These are phyloP conservation scores for Carex scoparia DNA, from an alignment of 176 grass and related monocot genomes.

Conservation along the genomic window DNA sequence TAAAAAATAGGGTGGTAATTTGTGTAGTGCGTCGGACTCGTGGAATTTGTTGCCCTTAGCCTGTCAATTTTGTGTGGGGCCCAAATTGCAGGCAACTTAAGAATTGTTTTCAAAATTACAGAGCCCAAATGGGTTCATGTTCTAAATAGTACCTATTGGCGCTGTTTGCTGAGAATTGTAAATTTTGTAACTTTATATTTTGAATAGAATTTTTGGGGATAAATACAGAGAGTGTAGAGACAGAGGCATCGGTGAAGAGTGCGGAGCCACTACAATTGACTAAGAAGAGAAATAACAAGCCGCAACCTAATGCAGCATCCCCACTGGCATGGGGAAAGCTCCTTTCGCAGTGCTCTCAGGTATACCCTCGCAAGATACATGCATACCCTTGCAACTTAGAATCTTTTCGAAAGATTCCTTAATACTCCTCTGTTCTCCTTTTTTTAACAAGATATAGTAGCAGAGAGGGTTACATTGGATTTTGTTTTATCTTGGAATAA, in stretches of 20 bases:
- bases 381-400: background rate
- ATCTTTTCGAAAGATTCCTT: background rate
- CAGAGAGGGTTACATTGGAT: background rate
- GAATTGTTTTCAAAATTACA: background rate
- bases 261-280: conserved; percentile 24
- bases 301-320: conserved; percentile 6
- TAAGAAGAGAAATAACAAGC: conserved; percentile 32
- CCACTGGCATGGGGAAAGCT: conserved; percentile 49
- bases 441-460: background rate
- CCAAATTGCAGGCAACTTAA: background rate
- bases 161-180: conserved; percentile 30
- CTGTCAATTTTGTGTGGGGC: background rate
- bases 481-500: background rate
- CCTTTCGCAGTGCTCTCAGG: conserved; percentile 59
- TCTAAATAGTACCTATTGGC: background rate
- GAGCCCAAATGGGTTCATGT: background rate
- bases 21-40: background rate
- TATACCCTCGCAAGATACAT: background rate
- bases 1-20: background rate
- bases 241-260: conserved; percentile 36
- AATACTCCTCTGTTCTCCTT: background rate
- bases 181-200: background rate
- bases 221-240: conserved; percentile 32
- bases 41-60: background rate
- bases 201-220: conserved; percentile 1